phyloP scores from a whole-genome alignment of 1,139 yeast species.

The Saccharomyces hybrid region DNA sequence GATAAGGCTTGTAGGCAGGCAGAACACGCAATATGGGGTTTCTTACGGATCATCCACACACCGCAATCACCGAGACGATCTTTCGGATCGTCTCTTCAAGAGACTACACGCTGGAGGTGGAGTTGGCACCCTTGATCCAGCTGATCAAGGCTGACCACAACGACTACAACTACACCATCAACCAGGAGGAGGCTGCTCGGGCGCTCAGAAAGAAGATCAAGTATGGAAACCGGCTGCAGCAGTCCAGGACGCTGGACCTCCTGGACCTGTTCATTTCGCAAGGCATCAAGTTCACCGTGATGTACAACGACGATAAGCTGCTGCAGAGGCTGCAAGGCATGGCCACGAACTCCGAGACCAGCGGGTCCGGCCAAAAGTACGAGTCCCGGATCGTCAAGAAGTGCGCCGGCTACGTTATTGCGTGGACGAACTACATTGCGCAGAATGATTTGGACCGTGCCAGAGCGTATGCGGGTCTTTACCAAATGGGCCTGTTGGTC shows the following conservation, averaged over 20 bases:
- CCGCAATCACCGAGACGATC: slow-evolving; percentile 49
- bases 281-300: slow-evolving; percentile 41
- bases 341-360: slow-evolving; percentile 29
- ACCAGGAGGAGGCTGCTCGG: slow-evolving; percentile 67
- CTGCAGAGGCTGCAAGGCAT: slow-evolving; percentile 52
- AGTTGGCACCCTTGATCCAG: slow-evolving; percentile 32
- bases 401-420: slow-evolving; percentile 16
- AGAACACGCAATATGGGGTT: slow-evolving; percentile 37
- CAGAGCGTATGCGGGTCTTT: slow-evolving; percentile 3
- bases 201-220: slow-evolving; percentile 83
- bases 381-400: slow-evolving; percentile 16
- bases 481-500: not conserved
- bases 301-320: slow-evolving; percentile 68
- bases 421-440: slow-evolving; percentile 21
- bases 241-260: slow-evolving; percentile 47
- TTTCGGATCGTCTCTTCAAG: slow-evolving; percentile 40
- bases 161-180: slow-evolving; percentile 18
- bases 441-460: slow-evolving; percentile 12
- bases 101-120: slow-evolving; percentile 37
- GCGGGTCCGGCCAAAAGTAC: slow-evolving; percentile 18
- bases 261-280: slow-evolving; percentile 73
- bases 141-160: slow-evolving; percentile 25
- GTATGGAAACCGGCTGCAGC: slow-evolving; percentile 48
- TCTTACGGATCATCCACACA: slow-evolving; percentile 44
- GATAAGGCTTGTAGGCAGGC: not conserved